These are phyloP conservation scores for Myxozyma udenii DNA, from an alignment of 805 yeast genomes.

Conservation along the genomic window DNA sequence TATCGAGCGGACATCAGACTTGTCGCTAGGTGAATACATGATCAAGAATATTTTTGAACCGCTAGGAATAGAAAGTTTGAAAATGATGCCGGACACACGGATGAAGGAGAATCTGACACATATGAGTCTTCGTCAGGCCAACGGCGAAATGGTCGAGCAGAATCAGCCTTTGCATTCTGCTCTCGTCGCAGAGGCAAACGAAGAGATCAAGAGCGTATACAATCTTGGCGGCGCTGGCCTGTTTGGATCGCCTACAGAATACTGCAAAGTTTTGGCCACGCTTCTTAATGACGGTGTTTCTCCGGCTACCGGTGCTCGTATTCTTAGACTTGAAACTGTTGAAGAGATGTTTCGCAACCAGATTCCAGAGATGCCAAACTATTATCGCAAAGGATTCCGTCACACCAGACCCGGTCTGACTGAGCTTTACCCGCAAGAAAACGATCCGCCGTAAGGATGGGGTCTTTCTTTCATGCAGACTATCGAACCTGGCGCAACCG, in stretches of 20 bases:
- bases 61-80: slow-evolving; percentile 26
- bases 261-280: neutral
- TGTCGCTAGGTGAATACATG: slow-evolving; percentile 36
- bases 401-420: slow-evolving; percentile 23
- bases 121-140: neutral
- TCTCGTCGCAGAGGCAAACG: neutral
- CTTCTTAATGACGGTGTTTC: neutral
- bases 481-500: slow-evolving; percentile 36
- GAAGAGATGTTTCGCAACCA: slow-evolving; percentile 8
- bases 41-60: slow-evolving; percentile 37
- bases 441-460: slow-evolving; percentile 35
- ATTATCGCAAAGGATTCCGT: slow-evolving; percentile 6
- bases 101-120: neutral
- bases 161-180: neutral
- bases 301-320: neutral
- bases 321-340: neutral
- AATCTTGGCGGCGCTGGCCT: neutral
- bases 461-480: slow-evolving; percentile 36
- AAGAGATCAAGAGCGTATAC: neutral
- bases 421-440: slow-evolving; percentile 30
- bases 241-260: neutral
- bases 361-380: slow-evolving; percentile 10
- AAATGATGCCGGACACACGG: neutral
- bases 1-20: slow-evolving; percentile 37
- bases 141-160: neutral